phyloP scores from a whole-genome alignment of 2,329 filamentous ascomycete genomes.

The Penicillium expansum region DNA sequence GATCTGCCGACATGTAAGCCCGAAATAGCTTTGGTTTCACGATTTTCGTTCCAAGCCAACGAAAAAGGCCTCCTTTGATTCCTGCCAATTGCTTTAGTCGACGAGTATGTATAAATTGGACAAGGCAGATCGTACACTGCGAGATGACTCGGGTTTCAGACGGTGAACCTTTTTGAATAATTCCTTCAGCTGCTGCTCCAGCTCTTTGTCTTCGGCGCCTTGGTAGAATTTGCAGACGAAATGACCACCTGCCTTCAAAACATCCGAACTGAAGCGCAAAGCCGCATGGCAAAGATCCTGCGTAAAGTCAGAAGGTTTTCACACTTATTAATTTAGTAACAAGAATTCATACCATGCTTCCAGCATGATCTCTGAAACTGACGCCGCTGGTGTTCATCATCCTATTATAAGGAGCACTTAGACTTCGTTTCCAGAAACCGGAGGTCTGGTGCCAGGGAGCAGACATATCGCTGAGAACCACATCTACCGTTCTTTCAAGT shows the following conservation, averaged over 20 bases:
- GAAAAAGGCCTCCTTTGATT: constrained; percentile 83
- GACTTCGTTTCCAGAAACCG: constrained; percentile 77
- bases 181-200: constrained; percentile 71
- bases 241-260: constrained; percentile 75
- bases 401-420: constrained; percentile 96
- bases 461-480: constrained; percentile 99
- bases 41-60: constrained; percentile 71
- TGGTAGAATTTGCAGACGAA: constrained; percentile 99
- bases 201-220: constrained; percentile 74
- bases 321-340: not conserved
- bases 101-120: not conserved
- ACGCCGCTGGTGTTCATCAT: constrained; percentile 99
- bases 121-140: constrained; percentile 58
- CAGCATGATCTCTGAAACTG: constrained; percentile 79
- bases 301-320: constrained; percentile 2
- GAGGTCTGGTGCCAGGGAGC: constrained; percentile 84
- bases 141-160: constrained; percentile 88
- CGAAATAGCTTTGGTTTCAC: constrained; percentile 37
- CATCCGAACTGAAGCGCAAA: constrained; percentile 79
- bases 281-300: constrained; percentile 90
- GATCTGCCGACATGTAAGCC: not conserved
- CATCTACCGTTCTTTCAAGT: constrained; percentile 67
- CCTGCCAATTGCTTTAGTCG: constrained; percentile 49
- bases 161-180: constrained; percentile 78
- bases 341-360: constrained; percentile 75